Evolutionary conservation across 352 stramenopile species (phyloP), one percentile per base, ranked within the genome.

Genomic region (Phytophthora sp.): DNA sequence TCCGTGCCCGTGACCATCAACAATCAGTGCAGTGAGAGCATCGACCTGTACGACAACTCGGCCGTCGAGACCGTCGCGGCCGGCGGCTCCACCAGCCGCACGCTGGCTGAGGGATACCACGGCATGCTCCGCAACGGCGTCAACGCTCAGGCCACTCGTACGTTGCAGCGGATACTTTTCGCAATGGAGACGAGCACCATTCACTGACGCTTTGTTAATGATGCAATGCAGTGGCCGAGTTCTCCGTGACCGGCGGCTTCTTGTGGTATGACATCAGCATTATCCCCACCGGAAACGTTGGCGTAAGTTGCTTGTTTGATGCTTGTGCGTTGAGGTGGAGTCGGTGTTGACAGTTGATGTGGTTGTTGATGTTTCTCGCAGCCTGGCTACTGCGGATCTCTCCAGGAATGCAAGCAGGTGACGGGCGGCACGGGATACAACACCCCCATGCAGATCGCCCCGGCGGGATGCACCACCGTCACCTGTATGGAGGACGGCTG

Each of bases 381-480:
- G 78, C 80, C 81, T 37, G 68, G 56, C 0, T 37, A 55, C 17
- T 92, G 84, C 54, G 15, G 18, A n/a, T 84, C 62, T 15, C 64
- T 90, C 18, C 65, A 58, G 3, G 72, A 82, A 1, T 92, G 84
- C 76, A 84, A 86, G 67, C 4, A 27, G 13, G 11, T 76, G 41
- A 91, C 84, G 1, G 66, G 69, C 12, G 76, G 82, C 43, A 59
- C 65, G n/a, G 79, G 84, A 17, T 92, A 80, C 76, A 92, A 92
- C 58, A 64, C 72, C 12, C 60, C 84, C 15, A 85, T 92, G 79
- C 66, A 84, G 61, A 86, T 91, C 51, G 56, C 65, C 2, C 79
- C 79, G 7, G 52, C 54, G 20, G 64, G 62, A 26, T 91, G 82
- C 62, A 20, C 30, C 0, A 70, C 76, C 5, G 61, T 91, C 62